These are phyloP conservation scores for Stereum hirsutum DNA, from an alignment of 1,284 basidiomycete genomes.

Conservation along the genomic window DNA sequence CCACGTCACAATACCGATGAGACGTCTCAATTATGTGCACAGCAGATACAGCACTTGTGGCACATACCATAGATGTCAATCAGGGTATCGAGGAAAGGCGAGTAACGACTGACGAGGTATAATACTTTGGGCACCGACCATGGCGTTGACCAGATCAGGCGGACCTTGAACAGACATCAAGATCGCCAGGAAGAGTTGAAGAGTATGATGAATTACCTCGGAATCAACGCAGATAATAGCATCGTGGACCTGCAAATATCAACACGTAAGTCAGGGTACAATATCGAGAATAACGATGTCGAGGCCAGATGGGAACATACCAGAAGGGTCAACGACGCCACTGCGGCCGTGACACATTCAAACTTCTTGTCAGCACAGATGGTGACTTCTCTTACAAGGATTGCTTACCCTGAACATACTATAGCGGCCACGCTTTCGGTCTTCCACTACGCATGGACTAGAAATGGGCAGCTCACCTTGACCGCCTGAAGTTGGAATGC, in stretches of 20 bases:
- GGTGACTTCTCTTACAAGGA: no score
- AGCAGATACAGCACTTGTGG: background rate
- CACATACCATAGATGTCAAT: background rate
- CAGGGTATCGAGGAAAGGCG: background rate
- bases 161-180: conserved; percentile 7
- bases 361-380: no score
- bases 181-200: background rate
- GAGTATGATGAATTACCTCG: background rate
- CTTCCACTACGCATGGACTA: no score
- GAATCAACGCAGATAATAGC: background rate
- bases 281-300: no score
- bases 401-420: no score
- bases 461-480: no score
- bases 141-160: background rate
- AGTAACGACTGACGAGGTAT: conserved; percentile 1
- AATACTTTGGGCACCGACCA: background rate
- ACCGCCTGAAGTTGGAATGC: no score
- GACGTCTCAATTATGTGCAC: background rate
- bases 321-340: no score
- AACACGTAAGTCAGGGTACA: no score
- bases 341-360: no score
- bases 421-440: no score
- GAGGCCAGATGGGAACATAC: no score
- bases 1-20: background rate
- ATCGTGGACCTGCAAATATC: background rate